phyloP scores from a whole-genome alignment of 306 rosid genomes.

The Citrullus colocynthis region DNA sequence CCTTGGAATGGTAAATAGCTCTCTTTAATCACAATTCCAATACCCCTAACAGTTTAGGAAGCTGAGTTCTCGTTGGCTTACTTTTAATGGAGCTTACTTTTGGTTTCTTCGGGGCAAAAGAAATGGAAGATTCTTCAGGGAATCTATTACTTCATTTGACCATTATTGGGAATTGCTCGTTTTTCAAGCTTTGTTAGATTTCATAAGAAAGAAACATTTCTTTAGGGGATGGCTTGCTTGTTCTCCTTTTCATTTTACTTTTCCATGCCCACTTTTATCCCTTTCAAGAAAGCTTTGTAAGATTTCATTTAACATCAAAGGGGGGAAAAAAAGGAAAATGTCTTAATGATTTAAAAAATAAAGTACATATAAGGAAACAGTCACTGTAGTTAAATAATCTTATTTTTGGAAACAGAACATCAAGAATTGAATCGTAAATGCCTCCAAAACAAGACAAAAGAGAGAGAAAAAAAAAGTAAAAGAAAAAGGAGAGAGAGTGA shows the following conservation, averaged over 20 bases:
- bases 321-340: neutral
- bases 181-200: too few relatives aligned
- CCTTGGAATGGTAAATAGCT: neutral
- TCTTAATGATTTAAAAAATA: neutral
- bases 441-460: neutral
- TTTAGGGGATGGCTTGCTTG: neutral
- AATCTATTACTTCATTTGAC: too few relatives aligned
- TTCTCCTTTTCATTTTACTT: neutral
- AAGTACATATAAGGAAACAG: neutral
- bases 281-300: neutral
- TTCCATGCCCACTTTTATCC: neutral
- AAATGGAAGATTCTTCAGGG: too few relatives aligned
- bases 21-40: neutral
- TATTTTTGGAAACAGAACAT: neutral
- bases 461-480: neutral
- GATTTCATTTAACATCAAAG: neutral
- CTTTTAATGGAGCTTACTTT: too few relatives aligned
- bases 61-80: too few relatives aligned
- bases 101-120: too few relatives aligned
- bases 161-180: too few relatives aligned
- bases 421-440: neutral
- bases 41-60: too few relatives aligned
- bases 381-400: neutral
- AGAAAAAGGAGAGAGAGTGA: too few relatives aligned
- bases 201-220: neutral